These are phyloP conservation scores for Petasospora fabianii DNA, from an alignment of 1,139 yeast genomes.

Conservation along the genomic window DNA sequence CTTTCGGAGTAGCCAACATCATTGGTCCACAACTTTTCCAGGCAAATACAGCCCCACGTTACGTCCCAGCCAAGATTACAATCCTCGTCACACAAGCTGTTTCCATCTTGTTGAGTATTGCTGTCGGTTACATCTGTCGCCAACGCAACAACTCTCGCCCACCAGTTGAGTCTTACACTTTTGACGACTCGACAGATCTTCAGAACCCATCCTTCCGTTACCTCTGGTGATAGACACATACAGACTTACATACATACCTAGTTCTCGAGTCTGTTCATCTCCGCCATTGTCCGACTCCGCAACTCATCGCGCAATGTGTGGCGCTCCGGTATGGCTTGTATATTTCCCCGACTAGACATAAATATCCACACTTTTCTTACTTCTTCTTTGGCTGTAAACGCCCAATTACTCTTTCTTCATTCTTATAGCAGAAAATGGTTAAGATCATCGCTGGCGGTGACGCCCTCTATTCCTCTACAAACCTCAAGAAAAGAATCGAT, in stretches of 20 bases:
- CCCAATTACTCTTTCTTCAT: too few species aligned
- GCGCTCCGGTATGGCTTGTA: too few species aligned
- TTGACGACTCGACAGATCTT: slow-evolving; percentile 46
- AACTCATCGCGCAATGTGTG: not conserved
- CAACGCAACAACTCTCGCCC: too few species aligned
- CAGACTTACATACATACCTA: not conserved
- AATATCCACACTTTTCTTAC: too few species aligned
- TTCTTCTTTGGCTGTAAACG: not conserved
- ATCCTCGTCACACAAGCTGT: slow-evolving; percentile 40
- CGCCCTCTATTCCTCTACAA: slow-evolving; percentile 24
- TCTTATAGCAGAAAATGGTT: too few species aligned
- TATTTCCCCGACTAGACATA: too few species aligned
- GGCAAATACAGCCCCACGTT: slow-evolving; percentile 48
- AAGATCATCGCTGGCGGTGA: slow-evolving; percentile 26
- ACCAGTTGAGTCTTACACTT: slow-evolving; percentile 44
- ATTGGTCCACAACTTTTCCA: slow-evolving; percentile 70
- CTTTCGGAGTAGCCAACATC: slow-evolving; percentile 65
- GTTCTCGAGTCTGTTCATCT: not conserved
- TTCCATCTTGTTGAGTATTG: slow-evolving; percentile 29
- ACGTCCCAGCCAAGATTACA: slow-evolving; percentile 44
- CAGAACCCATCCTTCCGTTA: slow-evolving; percentile 48
- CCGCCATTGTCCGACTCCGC: slow-evolving; percentile 1
- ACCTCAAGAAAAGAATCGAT: slow-evolving; percentile 24
- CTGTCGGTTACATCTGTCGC: slow-evolving; percentile 24
- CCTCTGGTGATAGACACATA: not conserved